Percentiles rank a stretch among this genome's conserved stretches.
phyloP scores from a whole-genome alignment of 176 grass and related monocot genomes.

The Oryza australiensis region DNA sequence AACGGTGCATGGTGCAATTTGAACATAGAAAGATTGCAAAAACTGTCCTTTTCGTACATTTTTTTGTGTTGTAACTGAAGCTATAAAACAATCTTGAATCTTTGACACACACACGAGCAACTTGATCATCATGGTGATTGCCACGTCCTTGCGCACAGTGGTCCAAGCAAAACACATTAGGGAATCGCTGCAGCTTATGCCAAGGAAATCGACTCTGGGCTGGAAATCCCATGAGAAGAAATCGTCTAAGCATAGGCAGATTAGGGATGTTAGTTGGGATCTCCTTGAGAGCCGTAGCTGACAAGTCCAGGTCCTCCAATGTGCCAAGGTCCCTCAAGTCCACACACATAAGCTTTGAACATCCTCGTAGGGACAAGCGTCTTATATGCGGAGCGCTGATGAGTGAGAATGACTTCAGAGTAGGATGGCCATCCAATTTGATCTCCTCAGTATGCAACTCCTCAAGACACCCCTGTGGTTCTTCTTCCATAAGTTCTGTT shows the following conservation, averaged over 20 bases:
- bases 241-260: neutral
- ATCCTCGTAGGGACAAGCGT: neutral
- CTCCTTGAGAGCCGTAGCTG: constrained; percentile 18
- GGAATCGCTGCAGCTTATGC: neutral
- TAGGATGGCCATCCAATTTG: neutral
- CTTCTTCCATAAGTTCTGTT: neutral
- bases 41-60: fast-evolving
- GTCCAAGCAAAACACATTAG: constrained; percentile 14
- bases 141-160: neutral
- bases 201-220: constrained; percentile 13
- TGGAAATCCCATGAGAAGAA: neutral
- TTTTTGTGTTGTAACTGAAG: fast-evolving
- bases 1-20: neutral
- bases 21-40: constrained; percentile 11
- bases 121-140: neutral
- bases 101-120: neutral
- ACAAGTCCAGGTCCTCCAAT: constrained; percentile 25
- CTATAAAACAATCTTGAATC: constrained; percentile 20
- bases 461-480: too few relatives aligned
- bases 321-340: constrained; percentile 14
- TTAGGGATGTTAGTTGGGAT: neutral
- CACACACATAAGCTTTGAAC: neutral
- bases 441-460: neutral
- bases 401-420: neutral
- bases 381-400: neutral